Evolutionary conservation across 106 monocot species (phyloP).

Genomic region (Platanthera zijinensis): DNA sequence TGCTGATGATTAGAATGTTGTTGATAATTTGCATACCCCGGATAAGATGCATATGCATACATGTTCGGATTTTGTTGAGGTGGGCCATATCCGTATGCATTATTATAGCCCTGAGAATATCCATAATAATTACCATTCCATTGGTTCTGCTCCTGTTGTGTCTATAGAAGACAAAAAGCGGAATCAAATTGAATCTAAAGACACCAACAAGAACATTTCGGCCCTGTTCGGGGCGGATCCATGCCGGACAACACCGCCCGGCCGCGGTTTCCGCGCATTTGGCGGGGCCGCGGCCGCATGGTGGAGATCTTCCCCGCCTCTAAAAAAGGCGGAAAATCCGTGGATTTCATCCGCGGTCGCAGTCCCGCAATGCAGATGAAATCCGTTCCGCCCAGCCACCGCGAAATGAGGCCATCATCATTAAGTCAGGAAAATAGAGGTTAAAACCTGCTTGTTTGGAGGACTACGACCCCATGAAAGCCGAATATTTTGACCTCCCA

Average conservation of each 20-base stretch:
- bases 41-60: constrained; percentile 34
- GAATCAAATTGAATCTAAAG: neutral
- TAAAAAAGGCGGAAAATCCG: too few relatives aligned
- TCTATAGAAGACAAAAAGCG: neutral
- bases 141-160: constrained; percentile 20
- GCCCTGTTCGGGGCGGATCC: too few relatives aligned
- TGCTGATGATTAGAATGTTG: constrained; percentile 14
- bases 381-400: too few relatives aligned
- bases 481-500: constrained; percentile 26
- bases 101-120: constrained; percentile 26
- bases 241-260: too few relatives aligned
- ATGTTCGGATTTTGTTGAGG: constrained; percentile 26
- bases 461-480: constrained; percentile 36
- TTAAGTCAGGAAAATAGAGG: neutral
- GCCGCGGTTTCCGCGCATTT: too few relatives aligned
- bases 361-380: too few relatives aligned
- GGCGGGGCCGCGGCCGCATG: too few relatives aligned
- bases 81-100: constrained; percentile 21
- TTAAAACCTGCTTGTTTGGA: constrained; percentile 18
- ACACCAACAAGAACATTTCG: neutral
- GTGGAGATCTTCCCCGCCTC: too few relatives aligned
- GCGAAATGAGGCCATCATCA: too few relatives aligned
- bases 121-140: constrained; percentile 31
- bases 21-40: constrained; percentile 27
- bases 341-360: too few relatives aligned